Conservation (phyloP, 2,329 filamentous ascomycete genomes). For the Teratosphaeriaceae sp. region DNA sequence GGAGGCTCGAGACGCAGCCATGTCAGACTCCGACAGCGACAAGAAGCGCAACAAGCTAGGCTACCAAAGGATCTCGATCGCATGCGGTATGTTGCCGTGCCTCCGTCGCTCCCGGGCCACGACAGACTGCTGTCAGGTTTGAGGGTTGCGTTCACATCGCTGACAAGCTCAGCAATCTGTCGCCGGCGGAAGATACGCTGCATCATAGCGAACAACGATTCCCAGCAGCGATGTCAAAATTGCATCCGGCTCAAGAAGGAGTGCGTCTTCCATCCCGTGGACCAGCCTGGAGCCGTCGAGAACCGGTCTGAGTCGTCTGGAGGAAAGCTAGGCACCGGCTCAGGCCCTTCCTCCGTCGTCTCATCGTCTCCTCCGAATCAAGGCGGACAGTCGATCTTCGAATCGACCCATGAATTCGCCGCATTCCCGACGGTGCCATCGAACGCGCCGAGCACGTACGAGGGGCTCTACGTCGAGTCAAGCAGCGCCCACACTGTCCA, state of each 20-base stretch:
- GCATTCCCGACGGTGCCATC: constrained; percentile 16
- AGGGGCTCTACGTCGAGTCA: constrained; percentile 14
- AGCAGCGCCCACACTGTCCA: constrained; percentile 6
- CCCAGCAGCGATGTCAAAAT: constrained; percentile 74
- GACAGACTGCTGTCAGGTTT: too few species aligned
- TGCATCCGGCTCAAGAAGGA: constrained; percentile 93
- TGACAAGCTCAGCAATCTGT: constrained; percentile 63
- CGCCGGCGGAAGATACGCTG: constrained; percentile 91
- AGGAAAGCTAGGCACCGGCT: constrained; percentile 9
- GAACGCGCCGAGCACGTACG: constrained; percentile 13
- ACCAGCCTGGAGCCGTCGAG: constrained; percentile 36
- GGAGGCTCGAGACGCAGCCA: constrained; percentile 39
- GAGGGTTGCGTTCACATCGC: constrained; percentile 13
- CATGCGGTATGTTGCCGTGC: constrained; percentile 90
- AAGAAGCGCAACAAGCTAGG: constrained; percentile 85
- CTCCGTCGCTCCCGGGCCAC: too few species aligned
- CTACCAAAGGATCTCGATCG: constrained; percentile 91
- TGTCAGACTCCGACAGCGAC: constrained; percentile 46
- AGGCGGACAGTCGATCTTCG: constrained; percentile 11
- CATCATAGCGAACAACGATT: constrained; percentile 65
- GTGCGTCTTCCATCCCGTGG: constrained; percentile 86
- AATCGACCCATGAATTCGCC: constrained; percentile 10
- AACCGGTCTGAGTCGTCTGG: constrained; percentile 18
- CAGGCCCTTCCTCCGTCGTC: constrained; percentile 21
- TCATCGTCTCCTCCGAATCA: constrained; percentile 18